Evolutionary conservation across 495 filamentous ascomycete genomes (phyloP), one percentile per base, ranked within the genome.

Genomic region (Pseudomonodictys pantanalensis): DNA sequence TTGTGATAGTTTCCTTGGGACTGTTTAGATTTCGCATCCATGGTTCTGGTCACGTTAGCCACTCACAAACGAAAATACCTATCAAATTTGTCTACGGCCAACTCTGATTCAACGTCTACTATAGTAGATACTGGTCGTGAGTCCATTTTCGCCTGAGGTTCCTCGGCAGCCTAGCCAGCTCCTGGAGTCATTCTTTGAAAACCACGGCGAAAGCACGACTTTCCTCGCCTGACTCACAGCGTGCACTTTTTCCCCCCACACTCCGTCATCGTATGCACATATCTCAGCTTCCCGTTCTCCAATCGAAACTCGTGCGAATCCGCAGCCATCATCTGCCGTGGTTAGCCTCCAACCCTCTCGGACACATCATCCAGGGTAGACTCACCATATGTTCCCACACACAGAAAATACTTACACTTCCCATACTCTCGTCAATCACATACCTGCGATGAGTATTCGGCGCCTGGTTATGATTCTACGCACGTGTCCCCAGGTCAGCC

Each of bases 241-340:
- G 38, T 60, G 29, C 56, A 60, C 5, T 23, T 23, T 48, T 53
- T 60, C 10, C 49, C 56, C 39, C 56, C 56, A 45, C 56, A 60
- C 26, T 52, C 51, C 23, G 59, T 63, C 52, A 63, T 63, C 18
- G 59, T 63, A 52, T 63, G 59, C 23, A 63, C 59, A 29, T 51
- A 63, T 23, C 59, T 41, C 52, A 63, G 52, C 46, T 57, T 63
- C 28, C 59, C 59, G 8, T 38, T 38, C 52, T 63, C 59, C 8
- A 63, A 23, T 23, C 59, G 9, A 29, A 63, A 63, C 33, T 63
- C 59, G 55, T 63, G 59, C 12, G 51, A 50, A 45, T 63, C 59
- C 29, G 58, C 18, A n/a, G 43, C 43, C 10, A 39, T 49, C 56
- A 60, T 60, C 38, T 41, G 20, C 12, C 3, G 5, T 15, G 3